These are phyloP conservation scores for Canna indica DNA, from an alignment of 176 grass and related monocot genomes.

Conservation along the genomic window DNA sequence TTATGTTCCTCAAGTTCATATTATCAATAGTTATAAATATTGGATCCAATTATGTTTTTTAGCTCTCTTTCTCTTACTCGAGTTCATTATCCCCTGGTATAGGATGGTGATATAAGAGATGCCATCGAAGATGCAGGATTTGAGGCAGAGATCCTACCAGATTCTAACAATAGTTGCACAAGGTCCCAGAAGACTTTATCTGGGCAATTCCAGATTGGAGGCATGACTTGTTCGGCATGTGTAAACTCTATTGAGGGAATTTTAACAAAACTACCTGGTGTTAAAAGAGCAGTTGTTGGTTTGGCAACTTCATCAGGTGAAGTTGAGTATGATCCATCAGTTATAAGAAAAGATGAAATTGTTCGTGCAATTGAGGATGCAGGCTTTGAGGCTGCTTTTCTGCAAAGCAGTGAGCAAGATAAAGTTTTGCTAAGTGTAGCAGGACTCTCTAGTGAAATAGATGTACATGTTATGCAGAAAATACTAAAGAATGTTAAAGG, in stretches of 20 bases:
- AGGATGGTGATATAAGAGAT: slow-evolving; percentile 76
- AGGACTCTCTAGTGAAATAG: slow-evolving; percentile 37
- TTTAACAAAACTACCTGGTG: slow-evolving; percentile 61
- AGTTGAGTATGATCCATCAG: slow-evolving; percentile 45
- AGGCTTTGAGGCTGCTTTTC: slow-evolving; percentile 85
- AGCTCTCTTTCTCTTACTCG: too few relatives aligned
- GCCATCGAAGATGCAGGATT: slow-evolving; percentile 92
- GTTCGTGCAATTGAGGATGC: slow-evolving; percentile 86
- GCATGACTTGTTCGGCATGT: slow-evolving; percentile 91
- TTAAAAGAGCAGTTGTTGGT: slow-evolving; percentile 73
- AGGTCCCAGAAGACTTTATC: slow-evolving; percentile 50
- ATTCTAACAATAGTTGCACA: slow-evolving; percentile 43
- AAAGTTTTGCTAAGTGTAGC: slow-evolving; percentile 55
- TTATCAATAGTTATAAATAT: too few relatives aligned
- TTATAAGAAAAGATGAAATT: slow-evolving; percentile 56
- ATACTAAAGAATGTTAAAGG: slow-evolving; percentile 54
- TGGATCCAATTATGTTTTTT: too few relatives aligned
- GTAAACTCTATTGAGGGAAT: slow-evolving; percentile 90
- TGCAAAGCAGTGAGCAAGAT: slow-evolving; percentile 80
- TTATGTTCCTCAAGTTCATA: too few relatives aligned
- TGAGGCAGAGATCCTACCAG: slow-evolving; percentile 77
- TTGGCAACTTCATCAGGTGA: slow-evolving; percentile 75
- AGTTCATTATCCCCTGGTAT: too few relatives aligned
- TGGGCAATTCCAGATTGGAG: slow-evolving; percentile 84
- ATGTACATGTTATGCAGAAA: slow-evolving; percentile 42